phyloP scores from a whole-genome alignment of 2,329 filamentous ascomycete genomes.

The Cytospora paraplurivora region DNA sequence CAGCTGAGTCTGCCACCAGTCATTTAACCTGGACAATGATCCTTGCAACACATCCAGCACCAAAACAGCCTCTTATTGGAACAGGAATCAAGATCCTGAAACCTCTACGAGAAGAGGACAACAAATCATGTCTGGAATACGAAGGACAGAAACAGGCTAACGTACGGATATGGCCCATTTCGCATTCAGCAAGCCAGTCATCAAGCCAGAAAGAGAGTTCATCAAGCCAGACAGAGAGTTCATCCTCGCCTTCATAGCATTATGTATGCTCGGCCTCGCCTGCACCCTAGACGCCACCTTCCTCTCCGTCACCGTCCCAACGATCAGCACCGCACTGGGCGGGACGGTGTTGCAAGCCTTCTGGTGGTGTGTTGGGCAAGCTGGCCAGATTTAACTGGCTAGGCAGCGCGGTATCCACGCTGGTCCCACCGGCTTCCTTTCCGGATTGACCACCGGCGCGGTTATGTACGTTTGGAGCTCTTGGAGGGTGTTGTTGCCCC shows the following conservation, averaged over 20 bases:
- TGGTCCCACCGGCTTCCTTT: conserved; percentile 59
- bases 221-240: conserved; percentile 42
- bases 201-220: conserved; percentile 42
- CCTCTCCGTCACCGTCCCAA: conserved; percentile 61
- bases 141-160: conserved; percentile 4
- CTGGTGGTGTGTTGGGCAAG: conserved; percentile 59
- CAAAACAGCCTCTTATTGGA: too few relatives aligned
- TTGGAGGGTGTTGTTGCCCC: conserved; percentile 63
- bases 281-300: conserved; percentile 68
- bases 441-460: conserved; percentile 66
- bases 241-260: conserved; percentile 51
- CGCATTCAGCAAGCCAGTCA: conserved; percentile 32
- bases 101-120: neutral
- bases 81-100: neutral
- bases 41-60: too few relatives aligned
- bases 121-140: neutral
- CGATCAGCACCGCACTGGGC: conserved; percentile 52
- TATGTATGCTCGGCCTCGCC: conserved; percentile 60
- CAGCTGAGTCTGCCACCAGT: too few relatives aligned
- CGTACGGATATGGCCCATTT: conserved; percentile 29
- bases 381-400: conserved; percentile 62
- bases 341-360: conserved; percentile 65
- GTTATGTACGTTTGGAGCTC: conserved; percentile 66
- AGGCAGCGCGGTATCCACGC: conserved; percentile 63
- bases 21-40: too few relatives aligned